phyloP scores from a whole-genome alignment of 495 filamentous ascomycete species.

The Talaromyces wortmannii region DNA sequence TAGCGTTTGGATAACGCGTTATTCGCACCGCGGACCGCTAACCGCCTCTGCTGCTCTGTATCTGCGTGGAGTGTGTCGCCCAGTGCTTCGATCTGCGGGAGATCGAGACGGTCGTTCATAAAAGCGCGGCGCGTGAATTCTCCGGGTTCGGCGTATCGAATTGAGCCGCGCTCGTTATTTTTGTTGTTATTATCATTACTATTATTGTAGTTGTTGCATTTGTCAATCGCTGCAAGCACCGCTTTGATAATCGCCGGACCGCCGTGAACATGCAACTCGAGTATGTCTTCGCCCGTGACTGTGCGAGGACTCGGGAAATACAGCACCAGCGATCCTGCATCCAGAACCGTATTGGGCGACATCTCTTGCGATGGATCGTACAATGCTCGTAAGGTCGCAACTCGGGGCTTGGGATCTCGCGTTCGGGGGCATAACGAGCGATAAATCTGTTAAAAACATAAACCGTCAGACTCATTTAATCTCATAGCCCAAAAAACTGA shows the following conservation, averaged over 20 bases:
- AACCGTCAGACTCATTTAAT: too few species aligned
- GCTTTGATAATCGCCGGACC: conserved; percentile 82
- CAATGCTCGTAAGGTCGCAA: conserved; percentile 70
- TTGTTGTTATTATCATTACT: conserved; percentile 5
- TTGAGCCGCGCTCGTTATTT: conserved; percentile 11
- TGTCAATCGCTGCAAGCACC: conserved; percentile 69
- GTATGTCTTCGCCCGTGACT: conserved; percentile 84
- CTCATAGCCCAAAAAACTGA: not conserved
- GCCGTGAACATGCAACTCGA: conserved; percentile 94
- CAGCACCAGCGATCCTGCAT: conserved; percentile 77
- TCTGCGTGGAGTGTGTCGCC: conserved; percentile 79
- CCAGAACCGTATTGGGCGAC: conserved; percentile 51
- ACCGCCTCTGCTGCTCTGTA: conserved; percentile 87
- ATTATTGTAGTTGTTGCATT: conserved; percentile 12
- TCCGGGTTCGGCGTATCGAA: conserved; percentile 90
- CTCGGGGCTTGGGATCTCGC: conserved; percentile 60
- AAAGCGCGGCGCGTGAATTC: conserved; percentile 96
- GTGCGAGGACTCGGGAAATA: conserved; percentile 80
- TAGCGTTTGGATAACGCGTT: conserved; percentile 69
- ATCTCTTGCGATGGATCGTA: conserved; percentile 50
- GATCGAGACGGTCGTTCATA: conserved; percentile 73
- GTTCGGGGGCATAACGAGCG: conserved; percentile 61
- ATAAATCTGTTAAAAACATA: conserved; percentile 51
- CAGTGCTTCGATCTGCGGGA: conserved; percentile 91
- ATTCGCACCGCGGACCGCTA: conserved; percentile 73